Evolutionary conservation across 768 basidiomycete species (phyloP).

Genomic region (Auriscalpium orientale): DNA sequence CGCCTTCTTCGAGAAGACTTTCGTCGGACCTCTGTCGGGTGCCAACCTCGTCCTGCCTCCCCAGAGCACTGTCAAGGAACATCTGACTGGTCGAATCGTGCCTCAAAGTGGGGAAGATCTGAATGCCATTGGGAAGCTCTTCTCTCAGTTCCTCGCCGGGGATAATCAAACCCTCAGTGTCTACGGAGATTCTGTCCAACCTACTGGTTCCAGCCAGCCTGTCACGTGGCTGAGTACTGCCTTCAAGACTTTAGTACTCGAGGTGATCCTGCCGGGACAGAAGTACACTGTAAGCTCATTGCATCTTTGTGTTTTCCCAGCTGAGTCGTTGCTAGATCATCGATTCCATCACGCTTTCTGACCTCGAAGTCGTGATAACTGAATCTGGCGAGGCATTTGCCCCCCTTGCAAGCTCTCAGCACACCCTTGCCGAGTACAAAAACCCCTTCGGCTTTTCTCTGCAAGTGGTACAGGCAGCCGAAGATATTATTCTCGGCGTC

Average conservation of each 20-base stretch:
- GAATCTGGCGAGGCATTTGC: slow-evolving; percentile 48
- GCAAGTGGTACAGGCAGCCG: slow-evolving; percentile 49
- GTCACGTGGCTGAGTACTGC: slow-evolving; percentile 64
- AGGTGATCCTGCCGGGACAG: slow-evolving; percentile 57
- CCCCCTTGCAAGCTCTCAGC: slow-evolving; percentile 49
- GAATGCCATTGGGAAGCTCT: slow-evolving; percentile 49
- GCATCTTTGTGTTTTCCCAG: background rate
- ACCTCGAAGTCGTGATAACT: slow-evolving; percentile 47
- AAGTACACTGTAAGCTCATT: slow-evolving; percentile 34
- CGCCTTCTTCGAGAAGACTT: slow-evolving; percentile 46
- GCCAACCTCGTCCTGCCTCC: slow-evolving; percentile 43
- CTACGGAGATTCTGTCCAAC: slow-evolving; percentile 53
- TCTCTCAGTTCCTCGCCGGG: slow-evolving; percentile 57
- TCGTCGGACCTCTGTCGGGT: slow-evolving; percentile 52
- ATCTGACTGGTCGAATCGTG: slow-evolving; percentile 56
- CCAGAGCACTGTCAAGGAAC: slow-evolving; percentile 36
- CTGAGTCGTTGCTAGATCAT: slow-evolving; percentile 37
- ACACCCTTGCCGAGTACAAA: slow-evolving; percentile 50
- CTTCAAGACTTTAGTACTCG: slow-evolving; percentile 56
- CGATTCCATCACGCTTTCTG: slow-evolving; percentile 51
- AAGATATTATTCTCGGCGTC: slow-evolving; percentile 44
- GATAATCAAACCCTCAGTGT: slow-evolving; percentile 55
- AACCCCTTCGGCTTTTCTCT: slow-evolving; percentile 75
- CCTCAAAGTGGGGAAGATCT: slow-evolving; percentile 53
- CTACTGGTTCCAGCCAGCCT: slow-evolving; percentile 39